Conservation (phyloP, 1,284 basidiomycete genomes). For the Malassezia equina region DNA sequence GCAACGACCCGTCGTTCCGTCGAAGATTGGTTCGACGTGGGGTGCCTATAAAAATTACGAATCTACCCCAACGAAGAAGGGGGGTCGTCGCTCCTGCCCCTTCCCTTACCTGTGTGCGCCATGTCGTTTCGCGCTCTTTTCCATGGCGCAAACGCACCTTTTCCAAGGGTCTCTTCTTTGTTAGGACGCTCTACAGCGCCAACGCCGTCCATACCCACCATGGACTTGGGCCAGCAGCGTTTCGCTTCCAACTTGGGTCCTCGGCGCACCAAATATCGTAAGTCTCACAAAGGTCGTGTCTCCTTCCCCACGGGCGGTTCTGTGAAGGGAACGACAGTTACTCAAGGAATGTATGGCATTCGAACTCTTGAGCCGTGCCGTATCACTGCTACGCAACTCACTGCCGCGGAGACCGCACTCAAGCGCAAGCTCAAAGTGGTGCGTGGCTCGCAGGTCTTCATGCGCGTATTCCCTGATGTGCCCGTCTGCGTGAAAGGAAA, state of each 20-base stretch:
- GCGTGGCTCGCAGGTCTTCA: constrained; percentile 76
- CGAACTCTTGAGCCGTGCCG: constrained; percentile 74
- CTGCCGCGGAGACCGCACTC: constrained; percentile 74
- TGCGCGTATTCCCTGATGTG: constrained; percentile 90
- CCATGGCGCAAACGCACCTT: not conserved
- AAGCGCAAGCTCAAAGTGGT: constrained; percentile 81
- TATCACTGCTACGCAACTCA: constrained; percentile 82
- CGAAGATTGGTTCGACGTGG: not conserved
- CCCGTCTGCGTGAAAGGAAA: constrained; percentile 98
- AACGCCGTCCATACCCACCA: too few species aligned
- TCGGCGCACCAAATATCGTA: constrained; percentile 66
- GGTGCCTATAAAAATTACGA: not conserved
- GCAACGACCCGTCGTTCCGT: not conserved
- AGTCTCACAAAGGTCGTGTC: constrained; percentile 76
- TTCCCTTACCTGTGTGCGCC: not conserved
- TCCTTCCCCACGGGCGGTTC: constrained; percentile 62
- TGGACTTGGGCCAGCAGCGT: constrained; percentile 40
- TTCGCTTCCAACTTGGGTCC: constrained; percentile 64
- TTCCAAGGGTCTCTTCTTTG: not conserved
- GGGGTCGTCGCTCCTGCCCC: not conserved
- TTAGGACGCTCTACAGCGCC: too few species aligned
- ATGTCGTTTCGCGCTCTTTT: constrained; percentile 6
- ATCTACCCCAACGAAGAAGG: not conserved
- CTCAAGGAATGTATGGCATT: constrained; percentile 83
- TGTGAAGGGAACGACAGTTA: constrained; percentile 81